Evolutionary conservation across 75 land plant genomes (phyloP), one percentile per base, ranked within the genome.

Genomic region (Cupressus sempervirens): DNA sequence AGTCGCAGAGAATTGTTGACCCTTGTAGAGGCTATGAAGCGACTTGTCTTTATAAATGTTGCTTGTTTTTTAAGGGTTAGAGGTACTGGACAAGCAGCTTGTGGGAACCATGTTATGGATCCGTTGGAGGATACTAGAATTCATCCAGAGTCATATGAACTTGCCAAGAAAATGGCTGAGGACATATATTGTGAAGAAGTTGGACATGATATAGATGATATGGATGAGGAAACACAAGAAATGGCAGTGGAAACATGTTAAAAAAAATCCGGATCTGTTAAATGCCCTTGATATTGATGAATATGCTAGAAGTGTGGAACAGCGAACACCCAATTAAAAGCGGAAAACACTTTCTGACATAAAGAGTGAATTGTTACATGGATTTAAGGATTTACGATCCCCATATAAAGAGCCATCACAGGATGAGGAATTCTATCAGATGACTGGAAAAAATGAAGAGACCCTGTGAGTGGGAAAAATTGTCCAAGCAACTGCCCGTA

Each of bases 171-270:
- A 72, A 84, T 97, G 91, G 99, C 99, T 7, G 95, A 94, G 88
- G 94, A 90, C 87, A 91, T 94, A 20, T 96, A 89, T 86, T 80
- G 86, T 77, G 91, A 91, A 76, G 94, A 93, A 73, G 67, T 82
- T 0, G 84, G 87, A 29, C 85, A 88, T 43, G 91, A 89, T 36
- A 83, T 56, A 50, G 90, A 88, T 76, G 97, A 94, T n/a, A 82
- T 88, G 83, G 99, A 97, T 85, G 99, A 97, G 48, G 99, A 97
- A 80, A 86, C 80, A 38, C 83, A 89, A n/a, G 99, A 97, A 77
- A 91, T 97, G 94, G 99, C 96, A 41, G 91, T 97, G 77, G 96
- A 97, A n/a, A 85, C 95, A 97, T 91, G 96, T 96, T 2, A 93
- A 93, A 86, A 92, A 91, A 26, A 88, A 90, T 76, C 94, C 96